Base-by-base conservation (phyloP, 108 stramenopile genomes). In the Aurantiochytrium sp. region DNA sequence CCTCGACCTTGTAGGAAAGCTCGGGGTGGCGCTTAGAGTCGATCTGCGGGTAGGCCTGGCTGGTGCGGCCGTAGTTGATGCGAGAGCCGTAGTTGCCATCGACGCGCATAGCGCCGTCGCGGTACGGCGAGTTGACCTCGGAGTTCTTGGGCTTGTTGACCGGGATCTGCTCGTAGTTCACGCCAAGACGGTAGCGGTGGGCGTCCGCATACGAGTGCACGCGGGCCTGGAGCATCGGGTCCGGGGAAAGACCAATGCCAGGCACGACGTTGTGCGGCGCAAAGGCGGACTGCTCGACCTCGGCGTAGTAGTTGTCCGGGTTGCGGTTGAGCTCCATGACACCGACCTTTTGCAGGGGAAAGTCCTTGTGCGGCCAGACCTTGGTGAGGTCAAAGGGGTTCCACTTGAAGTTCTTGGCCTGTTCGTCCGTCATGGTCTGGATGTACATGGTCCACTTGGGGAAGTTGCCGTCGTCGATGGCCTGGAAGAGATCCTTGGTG, bases 331-430 rank as follows among this genome's bases (percentile, higher is more conserved):
- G 92, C 6, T 93, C 94, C 92, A 95, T 87, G 35, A 93, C 69
- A 6, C 95, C 95, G 23, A 95, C 93, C 88, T 93, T 90, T 59
- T 88, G 90, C 42, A 94, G 93, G 14, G 95, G 95, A 88, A 90
- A 95, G 43, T 93, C 88, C 58, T 87, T 58, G 89, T 95, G 95
- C 28, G 95, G 93, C 95, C 95, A 95, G 73, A 95, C 89, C 90
- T 95, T 95, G 90, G 95, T 95, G 10, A 95, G 87, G 88, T 95
- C 95, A 91, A 95, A 95, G 18, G 95, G 95, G 88, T 95, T 92
- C 88, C 94, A 94, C 47, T 89, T 35, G 72, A 58, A 57, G n/a
- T 58, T 19, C 72, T 69, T 44, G 5, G 95, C 95, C 88, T 95
- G 69, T 58, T 91, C 90, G 58, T 92, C 93, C 12, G 91, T 92